phyloP scores from a whole-genome alignment of 345 rosid genomes.

The Sonneratia alba region DNA sequence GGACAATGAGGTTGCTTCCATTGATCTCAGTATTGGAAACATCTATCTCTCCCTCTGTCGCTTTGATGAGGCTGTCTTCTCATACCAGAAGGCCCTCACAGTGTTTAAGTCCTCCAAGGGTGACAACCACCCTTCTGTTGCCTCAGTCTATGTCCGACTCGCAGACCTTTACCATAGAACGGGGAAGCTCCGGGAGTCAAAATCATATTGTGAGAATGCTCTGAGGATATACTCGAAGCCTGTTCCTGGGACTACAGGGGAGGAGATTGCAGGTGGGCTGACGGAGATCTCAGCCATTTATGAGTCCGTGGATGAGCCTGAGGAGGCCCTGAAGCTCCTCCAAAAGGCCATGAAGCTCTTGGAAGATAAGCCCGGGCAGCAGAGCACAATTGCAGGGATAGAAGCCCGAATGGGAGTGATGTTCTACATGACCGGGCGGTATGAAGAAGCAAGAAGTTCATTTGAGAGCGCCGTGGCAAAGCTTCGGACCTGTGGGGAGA shows the following conservation, averaged over 20 bases:
- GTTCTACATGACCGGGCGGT: conserved; percentile 83
- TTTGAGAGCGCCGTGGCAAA: conserved; percentile 79
- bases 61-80: conserved; percentile 91
- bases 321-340: conserved; percentile 91
- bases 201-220: conserved; percentile 89
- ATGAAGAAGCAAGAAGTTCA: conserved; percentile 77
- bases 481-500: conserved; percentile 84
- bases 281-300: conserved; percentile 88
- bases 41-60: conserved; percentile 82
- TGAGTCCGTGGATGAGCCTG: conserved; percentile 96
- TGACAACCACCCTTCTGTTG: conserved; percentile 87
- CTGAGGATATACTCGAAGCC: conserved; percentile 88
- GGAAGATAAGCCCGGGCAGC: conserved; percentile 98
- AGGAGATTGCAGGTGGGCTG: conserved; percentile 86
- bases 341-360: conserved; percentile 86
- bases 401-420: conserved; percentile 98
- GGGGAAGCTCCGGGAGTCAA: conserved; percentile 90
- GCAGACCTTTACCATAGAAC: conserved; percentile 95
- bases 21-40: conserved; percentile 93
- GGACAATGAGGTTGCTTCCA: conserved; percentile 86
- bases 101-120: conserved; percentile 94
- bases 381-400: conserved; percentile 88
- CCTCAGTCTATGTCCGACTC: conserved; percentile 82
- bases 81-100: conserved; percentile 97
- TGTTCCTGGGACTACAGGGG: conserved; percentile 85